Percentiles rank a stretch among this genome's conserved stretches.
Evolutionary conservation across 345 rosid species (phyloP).

Genomic region (Euphorbia peplus): DNA sequence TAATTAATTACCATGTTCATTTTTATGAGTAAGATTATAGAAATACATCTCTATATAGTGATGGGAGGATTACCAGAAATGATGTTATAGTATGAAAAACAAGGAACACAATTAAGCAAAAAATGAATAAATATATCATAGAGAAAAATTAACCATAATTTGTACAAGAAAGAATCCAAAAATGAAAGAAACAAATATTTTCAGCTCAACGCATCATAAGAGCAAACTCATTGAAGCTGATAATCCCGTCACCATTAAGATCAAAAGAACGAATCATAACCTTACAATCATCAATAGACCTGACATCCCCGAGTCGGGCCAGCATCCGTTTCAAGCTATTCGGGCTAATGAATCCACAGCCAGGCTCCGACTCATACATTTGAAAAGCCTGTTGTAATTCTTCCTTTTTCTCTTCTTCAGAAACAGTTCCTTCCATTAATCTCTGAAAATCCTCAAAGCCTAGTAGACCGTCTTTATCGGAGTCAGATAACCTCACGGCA

Average conservation of each 20-base stretch:
- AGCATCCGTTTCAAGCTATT: slow-evolving; percentile 57
- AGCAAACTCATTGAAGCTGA: slow-evolving; percentile 63
- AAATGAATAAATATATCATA: too few relatives aligned
- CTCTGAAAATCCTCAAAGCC: slow-evolving; percentile 54
- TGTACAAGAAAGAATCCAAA: too few relatives aligned
- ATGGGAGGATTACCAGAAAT: too few relatives aligned
- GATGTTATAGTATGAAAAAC: too few relatives aligned
- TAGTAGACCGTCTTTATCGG: slow-evolving; percentile 57
- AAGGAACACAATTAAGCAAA: too few relatives aligned
- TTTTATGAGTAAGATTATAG: too few relatives aligned
- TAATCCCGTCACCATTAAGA: slow-evolving; percentile 66
- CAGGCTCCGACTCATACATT: slow-evolving; percentile 48
- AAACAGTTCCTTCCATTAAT: slow-evolving; percentile 37
- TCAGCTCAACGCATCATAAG: slow-evolving; percentile 51
- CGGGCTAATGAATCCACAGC: slow-evolving; percentile 52
- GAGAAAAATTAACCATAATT: too few relatives aligned
- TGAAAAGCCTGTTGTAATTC: slow-evolving; percentile 55
- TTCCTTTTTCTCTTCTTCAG: slow-evolving; percentile 45
- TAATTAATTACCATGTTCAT: too few relatives aligned
- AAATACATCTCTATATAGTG: too few relatives aligned
- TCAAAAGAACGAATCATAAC: slow-evolving; percentile 61
- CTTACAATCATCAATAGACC: slow-evolving; percentile 47
- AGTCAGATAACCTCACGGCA: slow-evolving; percentile 47
- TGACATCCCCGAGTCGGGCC: slow-evolving; percentile 46
- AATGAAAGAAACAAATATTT: too few relatives aligned